Percentiles rank a stretch among this genome's conserved stretches.
These are phyloP conservation scores for Diaporthe sp. DNA, from an alignment of 2,329 filamentous ascomycete species.

Conservation along the genomic window DNA sequence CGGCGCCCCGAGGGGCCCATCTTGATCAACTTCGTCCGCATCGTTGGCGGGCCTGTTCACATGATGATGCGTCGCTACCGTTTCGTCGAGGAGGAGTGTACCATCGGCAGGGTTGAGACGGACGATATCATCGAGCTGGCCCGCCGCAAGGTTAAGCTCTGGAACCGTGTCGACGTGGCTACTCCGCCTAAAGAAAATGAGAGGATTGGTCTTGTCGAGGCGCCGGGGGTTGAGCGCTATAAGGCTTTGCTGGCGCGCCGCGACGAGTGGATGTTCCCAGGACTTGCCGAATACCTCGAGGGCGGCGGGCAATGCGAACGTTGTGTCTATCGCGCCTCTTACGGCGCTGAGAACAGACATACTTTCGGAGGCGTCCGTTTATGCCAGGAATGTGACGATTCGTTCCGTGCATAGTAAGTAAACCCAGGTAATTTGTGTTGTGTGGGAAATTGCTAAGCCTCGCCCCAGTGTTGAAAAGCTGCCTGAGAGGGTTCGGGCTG, in stretches of 20 bases:
- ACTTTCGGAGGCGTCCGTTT: conserved; percentile 42
- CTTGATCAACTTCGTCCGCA: conserved; percentile 46
- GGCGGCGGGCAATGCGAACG: conserved; percentile 35
- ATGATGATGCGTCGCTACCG: conserved; percentile 53
- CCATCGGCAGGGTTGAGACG: conserved; percentile 47
- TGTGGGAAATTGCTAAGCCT: not conserved
- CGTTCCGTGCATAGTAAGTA: not conserved
- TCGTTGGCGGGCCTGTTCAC: conserved; percentile 50
- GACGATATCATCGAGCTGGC: conserved; percentile 44
- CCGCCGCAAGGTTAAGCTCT: conserved; percentile 49
- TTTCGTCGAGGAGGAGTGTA: conserved; percentile 51
- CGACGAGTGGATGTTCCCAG: conserved; percentile 42
- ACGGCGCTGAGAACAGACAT: conserved; percentile 36
- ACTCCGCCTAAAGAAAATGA: not conserved
- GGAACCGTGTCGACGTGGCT: conserved; percentile 45
- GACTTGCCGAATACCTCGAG: conserved; percentile 39
- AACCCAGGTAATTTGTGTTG: not conserved
- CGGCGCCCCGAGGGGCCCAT: conserved; percentile 28
- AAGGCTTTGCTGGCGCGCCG: conserved; percentile 26
- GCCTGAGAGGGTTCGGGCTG: not conserved
- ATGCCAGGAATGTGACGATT: conserved; percentile 31
- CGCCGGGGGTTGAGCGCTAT: conserved; percentile 33
- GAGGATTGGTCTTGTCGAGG: not conserved
- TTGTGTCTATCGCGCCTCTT: conserved; percentile 37
- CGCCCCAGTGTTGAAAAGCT: not conserved